A percentile compares a stretch with the other conserved stretches of the same genome.
Conservation (phyloP, 352 stramenopile species). For the Phytophthora pinifolia region DNA sequence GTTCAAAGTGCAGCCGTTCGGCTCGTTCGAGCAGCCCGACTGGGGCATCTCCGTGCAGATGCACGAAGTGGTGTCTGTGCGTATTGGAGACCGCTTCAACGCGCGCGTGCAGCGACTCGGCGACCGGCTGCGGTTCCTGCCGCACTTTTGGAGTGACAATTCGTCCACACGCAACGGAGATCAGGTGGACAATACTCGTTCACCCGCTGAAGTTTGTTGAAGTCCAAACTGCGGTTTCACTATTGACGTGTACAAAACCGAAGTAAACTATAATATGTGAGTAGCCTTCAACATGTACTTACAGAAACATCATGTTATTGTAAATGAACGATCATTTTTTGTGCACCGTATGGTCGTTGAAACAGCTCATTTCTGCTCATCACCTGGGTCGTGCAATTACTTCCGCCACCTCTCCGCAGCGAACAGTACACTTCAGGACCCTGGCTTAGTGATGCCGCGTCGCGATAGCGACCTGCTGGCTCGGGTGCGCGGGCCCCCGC, state of each 20-base stretch:
- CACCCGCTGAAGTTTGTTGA: conserved; percentile 11
- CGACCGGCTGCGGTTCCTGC: conserved; percentile 22
- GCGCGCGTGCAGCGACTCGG: conserved; percentile 15
- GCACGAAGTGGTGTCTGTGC: conserved; percentile 39
- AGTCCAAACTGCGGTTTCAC: background rate
- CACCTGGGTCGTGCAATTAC: conserved; percentile 8
- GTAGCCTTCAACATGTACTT: no score
- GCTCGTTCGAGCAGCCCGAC: conserved; percentile 37
- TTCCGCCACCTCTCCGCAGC: conserved; percentile 3
- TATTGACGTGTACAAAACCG: no score
- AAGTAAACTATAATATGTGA: no score
- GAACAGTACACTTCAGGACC: background rate
- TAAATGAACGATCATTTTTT: no score
- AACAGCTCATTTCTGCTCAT: no score
- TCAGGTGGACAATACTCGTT: conserved; percentile 11
- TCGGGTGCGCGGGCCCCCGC: conserved; percentile 8
- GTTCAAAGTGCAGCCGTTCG: conserved; percentile 33
- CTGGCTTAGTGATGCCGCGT: conserved; percentile 29
- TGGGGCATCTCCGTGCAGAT: conserved; percentile 42
- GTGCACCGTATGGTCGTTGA: no score
- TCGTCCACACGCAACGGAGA: conserved; percentile 14
- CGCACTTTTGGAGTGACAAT: conserved; percentile 28
- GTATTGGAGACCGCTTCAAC: conserved; percentile 45
- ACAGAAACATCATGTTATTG: no score
- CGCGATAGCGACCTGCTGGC: conserved; percentile 32